phyloP scores from a whole-genome alignment of 2,329 filamentous ascomycete species.

The Beauveria sp. region DNA sequence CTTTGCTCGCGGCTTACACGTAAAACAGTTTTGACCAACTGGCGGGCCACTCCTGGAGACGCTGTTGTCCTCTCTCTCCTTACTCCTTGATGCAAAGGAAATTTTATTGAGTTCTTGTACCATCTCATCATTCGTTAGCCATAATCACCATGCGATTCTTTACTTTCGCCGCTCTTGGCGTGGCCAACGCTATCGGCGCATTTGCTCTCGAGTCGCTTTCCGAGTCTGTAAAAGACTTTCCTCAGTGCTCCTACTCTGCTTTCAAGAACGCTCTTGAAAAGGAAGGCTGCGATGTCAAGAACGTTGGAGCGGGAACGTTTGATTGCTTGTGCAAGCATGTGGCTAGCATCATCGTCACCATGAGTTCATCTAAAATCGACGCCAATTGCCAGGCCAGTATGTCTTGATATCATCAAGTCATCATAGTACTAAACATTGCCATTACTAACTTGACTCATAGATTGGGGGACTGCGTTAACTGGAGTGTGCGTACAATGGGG shows the following conservation, averaged over 20 bases:
- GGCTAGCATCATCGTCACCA: constrained; percentile 1
- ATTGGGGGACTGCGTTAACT: neutral
- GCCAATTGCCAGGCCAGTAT: constrained; percentile 8
- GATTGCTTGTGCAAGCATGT: constrained; percentile 9
- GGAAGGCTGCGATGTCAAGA: constrained; percentile 8
- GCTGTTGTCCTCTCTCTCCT: neutral
- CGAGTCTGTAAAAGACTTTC: constrained; percentile 3
- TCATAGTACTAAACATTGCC: neutral
- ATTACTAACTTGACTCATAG: neutral
- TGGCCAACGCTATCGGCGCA: constrained; percentile 5
- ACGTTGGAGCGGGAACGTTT: neutral
- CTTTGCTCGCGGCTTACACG: neutral
- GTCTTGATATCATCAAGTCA: neutral
- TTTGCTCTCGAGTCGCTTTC: constrained; percentile 8
- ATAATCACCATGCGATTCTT: neutral
- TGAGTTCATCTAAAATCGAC: neutral
- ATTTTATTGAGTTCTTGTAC: neutral
- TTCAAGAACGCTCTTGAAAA: constrained; percentile 5
- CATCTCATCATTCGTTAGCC: neutral
- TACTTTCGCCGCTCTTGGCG: neutral
- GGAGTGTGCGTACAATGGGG: neutral
- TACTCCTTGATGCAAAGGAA: neutral
- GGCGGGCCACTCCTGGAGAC: neutral
- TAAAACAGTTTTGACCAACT: neutral
- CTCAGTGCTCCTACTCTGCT: neutral